Percentiles rank a stretch among this genome's conserved stretches.
These are phyloP conservation scores for Globisporangium carolinianum DNA, from an alignment of 352 stramenopile species.

Conservation along the genomic window DNA sequence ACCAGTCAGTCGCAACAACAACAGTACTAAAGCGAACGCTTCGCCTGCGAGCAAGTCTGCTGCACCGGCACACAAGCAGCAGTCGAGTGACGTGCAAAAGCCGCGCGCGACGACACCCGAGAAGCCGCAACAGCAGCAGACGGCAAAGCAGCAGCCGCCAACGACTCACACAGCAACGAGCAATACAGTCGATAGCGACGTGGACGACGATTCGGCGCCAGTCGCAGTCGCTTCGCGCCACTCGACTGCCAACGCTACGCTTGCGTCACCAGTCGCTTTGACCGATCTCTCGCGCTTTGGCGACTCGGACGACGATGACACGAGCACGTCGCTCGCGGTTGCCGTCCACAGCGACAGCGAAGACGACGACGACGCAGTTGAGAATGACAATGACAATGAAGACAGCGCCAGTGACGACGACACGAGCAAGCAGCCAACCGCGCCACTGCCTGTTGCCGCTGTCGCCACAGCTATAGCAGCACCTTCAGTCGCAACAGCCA, in stretches of 20 bases:
- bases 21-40: background rate
- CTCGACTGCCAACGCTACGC: no score
- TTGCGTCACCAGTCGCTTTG: no score
- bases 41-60: constrained; percentile 8
- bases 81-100: background rate
- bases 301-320: constrained; percentile 10
- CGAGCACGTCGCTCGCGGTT: background rate
- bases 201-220: constrained; percentile 3
- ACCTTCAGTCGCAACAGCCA: background rate
- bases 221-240: background rate
- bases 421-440: background rate
- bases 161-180: constrained; percentile 1
- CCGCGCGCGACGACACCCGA: background rate
- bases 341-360: constrained; percentile 1
- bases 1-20: constrained; percentile 1
- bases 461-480: background rate
- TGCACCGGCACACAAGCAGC: constrained; percentile 4
- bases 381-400: constrained; percentile 14
- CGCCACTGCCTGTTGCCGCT: background rate
- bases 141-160: constrained; percentile 1
- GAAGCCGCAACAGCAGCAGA: background rate
- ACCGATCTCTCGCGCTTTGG: constrained; percentile 12
- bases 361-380: background rate
- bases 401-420: constrained; percentile 9
- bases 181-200: constrained; percentile 8